Evolutionary conservation across 805 yeast species (phyloP), one percentile per base, ranked within the genome.

Genomic region (Ascoidea tarda): DNA sequence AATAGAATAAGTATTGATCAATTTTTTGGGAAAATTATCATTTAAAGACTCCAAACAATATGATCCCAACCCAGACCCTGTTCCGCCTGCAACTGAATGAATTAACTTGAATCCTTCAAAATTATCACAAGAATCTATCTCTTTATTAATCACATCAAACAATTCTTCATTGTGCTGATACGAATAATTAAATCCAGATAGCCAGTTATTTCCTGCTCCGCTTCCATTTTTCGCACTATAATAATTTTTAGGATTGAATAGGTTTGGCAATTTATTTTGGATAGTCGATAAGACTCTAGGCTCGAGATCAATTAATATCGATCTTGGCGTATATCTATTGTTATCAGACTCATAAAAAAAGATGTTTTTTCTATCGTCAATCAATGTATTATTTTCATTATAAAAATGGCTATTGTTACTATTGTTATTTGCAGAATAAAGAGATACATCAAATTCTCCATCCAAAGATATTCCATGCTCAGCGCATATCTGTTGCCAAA

Each of bases 171-270:
- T 76, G 57, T 84, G 77, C 48, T 71, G 69, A 33, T 76, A 73
- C 0, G 93, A 97, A 55, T 83, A 82, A 46, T 77, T 74, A 62
- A 87, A 88, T 1, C 99, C 99, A 52, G 81, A 82, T 0, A 89
- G 86, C 97, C 98, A 93, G 57, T 88, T 88, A 66, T 93, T 93
- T 16, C 96, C 99, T 0, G 99, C 98, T 4, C 98, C 97, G 21
- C 82, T 76, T 4, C 96, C 96, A 16, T 80, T 80, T n/a, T 81
- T 75, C 32, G 91, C 79, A 31, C 86, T 70, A 68, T 86, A 90
- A 5, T 87, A 68, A 62, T 87, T 89, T 58, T 95, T 76, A 0
- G 95, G 88, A 62, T 90, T 86, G 69, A 87, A 87, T 70, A 93
- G 73, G 33, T 80, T 78, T 5, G 78, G 74, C 44, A 74, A 76